Conservation (phyloP, 768 basidiomycete species). For the Asterophora lycoperdoides region DNA sequence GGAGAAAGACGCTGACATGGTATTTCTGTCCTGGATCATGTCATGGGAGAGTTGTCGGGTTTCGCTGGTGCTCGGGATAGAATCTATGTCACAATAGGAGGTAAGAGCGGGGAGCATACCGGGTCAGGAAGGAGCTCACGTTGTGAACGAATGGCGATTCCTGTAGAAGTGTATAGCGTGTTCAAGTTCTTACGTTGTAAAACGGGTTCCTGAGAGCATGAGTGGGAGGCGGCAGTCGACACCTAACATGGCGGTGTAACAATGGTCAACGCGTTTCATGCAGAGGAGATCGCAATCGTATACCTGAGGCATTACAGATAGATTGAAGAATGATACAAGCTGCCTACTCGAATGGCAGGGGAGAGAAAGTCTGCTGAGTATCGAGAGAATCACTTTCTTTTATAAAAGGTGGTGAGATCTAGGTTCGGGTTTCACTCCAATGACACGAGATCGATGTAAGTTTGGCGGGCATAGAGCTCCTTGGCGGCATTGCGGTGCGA, state of each 20-base stretch:
- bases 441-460: neutral
- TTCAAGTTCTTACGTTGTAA: neutral
- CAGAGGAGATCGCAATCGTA: no score
- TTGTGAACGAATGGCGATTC: slow-evolving; percentile 5
- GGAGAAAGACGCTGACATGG: slow-evolving; percentile 19
- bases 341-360: no score
- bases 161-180: neutral
- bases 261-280: neutral
- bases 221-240: neutral
- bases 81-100: neutral
- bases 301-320: no score
- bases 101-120: neutral
- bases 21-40: slow-evolving; percentile 28
- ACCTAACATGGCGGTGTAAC: neutral
- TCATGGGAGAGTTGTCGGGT: slow-evolving; percentile 18
- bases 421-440: slow-evolving; percentile 11
- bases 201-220: slow-evolving; percentile 2
- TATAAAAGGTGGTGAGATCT: no score
- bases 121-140: slow-evolving; percentile 1
- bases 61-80: slow-evolving; percentile 1
- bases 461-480: no score
- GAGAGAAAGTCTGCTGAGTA: neutral
- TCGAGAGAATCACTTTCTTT: no score
- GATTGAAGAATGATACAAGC: no score
- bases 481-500: neutral